Base-by-base conservation (phyloP, 768 basidiomycete genomes). In the Phaeotremella skinneri region DNA sequence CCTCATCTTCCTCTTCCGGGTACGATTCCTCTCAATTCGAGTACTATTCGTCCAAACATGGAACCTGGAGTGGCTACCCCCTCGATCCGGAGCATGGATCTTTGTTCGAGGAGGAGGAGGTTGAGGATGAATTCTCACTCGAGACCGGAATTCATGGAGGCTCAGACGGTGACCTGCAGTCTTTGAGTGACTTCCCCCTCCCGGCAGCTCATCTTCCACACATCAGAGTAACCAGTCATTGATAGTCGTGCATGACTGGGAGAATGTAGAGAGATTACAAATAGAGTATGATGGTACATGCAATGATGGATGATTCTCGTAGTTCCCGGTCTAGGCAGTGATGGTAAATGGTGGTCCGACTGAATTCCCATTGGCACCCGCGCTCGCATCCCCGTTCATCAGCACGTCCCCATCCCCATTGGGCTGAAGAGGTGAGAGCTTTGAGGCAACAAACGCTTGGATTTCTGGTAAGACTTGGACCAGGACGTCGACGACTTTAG, bases 401-500 rank as follows among this genome's bases (percentile, higher is more conserved):
- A 23, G 21, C 43, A 45, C 43, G 13, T 45, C 43, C 7, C 20
- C 9, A 45, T 45, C 21, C 11, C 43, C 43, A 21, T 45, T 45
- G 21, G 23, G 6, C 20, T 45, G 43, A 14, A 7, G 11, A 14
- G 43, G 43, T 45, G 55, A 9, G 4, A 73, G 16, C 52, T 68
- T 64, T 3, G 57, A 49, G 16, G 52, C 52, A 6, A 89, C 80
- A 61, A 85, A 85, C 5, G 81, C 69, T 52, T 84, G 78, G 63
- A 90, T 87, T 27, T 81, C 78, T 1, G 87, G 86, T 51, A 90
- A 77, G 5, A 85, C 85, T 58, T 80, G 80, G 31, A 83, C 82
- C 49, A 91, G 83, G n/a, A 89, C 83, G 69, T 85, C 85, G 63
- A 89, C 82, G n/a, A 88, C 83, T 68, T 87, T 85, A 34, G 82